Percentiles rank a stretch among this genome's conserved stretches.
Conservation (phyloP, 148 eudicot genomes). For the Vaccinium vitisidaea region DNA sequence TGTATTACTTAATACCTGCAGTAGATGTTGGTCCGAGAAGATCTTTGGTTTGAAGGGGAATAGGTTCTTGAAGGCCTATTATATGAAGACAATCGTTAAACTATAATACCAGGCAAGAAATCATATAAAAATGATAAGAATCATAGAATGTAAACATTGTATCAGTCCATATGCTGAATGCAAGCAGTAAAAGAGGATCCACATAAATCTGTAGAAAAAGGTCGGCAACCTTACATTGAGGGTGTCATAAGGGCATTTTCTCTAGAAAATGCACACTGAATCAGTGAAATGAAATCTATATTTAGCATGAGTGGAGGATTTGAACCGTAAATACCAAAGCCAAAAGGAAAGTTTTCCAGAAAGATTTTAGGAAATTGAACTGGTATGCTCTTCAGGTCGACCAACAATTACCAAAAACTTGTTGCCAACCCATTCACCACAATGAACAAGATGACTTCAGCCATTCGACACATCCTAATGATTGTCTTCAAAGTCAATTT, state of each 20-base stretch:
- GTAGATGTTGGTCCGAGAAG: background rate
- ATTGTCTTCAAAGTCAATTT: background rate
- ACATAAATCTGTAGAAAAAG: conserved; percentile 3
- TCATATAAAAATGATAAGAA: background rate
- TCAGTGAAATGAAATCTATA: background rate
- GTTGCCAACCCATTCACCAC: background rate
- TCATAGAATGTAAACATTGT: background rate
- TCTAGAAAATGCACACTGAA: background rate
- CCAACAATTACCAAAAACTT: background rate
- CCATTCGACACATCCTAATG: conserved; percentile 8
- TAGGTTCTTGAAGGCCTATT: conserved; percentile 6
- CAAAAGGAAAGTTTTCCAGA: background rate
- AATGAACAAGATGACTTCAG: background rate
- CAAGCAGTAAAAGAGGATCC: background rate
- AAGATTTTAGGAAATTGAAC: background rate
- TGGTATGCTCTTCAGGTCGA: conserved; percentile 10
- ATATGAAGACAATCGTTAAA: background rate
- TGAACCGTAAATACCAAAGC: background rate
- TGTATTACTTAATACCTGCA: background rate
- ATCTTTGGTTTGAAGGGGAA: background rate
- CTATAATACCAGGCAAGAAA: background rate
- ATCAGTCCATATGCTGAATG: background rate
- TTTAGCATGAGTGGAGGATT: background rate
- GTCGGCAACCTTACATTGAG: background rate
- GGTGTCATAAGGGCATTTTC: background rate